Evolutionary conservation across 2,329 filamentous ascomycete genomes (phyloP).

Genomic region (Hypoxylon sp.): DNA sequence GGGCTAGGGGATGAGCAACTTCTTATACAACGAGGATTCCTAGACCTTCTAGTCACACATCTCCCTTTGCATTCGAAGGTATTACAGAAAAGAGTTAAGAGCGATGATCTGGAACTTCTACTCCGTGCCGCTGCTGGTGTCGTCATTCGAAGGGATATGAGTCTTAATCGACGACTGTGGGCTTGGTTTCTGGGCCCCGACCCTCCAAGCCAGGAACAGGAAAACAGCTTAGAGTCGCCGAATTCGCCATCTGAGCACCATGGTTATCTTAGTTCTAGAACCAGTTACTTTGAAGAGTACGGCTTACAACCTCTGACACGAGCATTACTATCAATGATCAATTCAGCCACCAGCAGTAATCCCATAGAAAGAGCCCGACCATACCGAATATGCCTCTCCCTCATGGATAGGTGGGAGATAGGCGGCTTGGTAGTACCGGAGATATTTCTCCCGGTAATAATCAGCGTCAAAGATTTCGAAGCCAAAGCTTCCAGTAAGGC

Average conservation of each 20-base stretch:
- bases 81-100: conserved; percentile 79
- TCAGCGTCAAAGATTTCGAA: conserved; percentile 83
- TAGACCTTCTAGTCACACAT: conserved; percentile 92
- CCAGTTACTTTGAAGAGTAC: conserved; percentile 85
- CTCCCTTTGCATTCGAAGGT: conserved; percentile 86
- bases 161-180: conserved; percentile 94
- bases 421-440: conserved; percentile 89
- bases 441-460: conserved; percentile 87
- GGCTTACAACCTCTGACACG: conserved; percentile 80
- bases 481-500: conserved; percentile 71
- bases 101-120: conserved; percentile 82
- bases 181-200: conserved; percentile 92
- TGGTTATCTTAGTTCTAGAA: conserved; percentile 67
- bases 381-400: conserved; percentile 90
- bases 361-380: conserved; percentile 81
- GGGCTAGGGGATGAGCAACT: conserved; percentile 89
- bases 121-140: conserved; percentile 87
- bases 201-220: conserved; percentile 62
- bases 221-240: conserved; percentile 62
- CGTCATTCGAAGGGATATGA: conserved; percentile 93
- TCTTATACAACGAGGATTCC: conserved; percentile 91
- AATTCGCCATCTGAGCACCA: conserved; percentile 58
- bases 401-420: conserved; percentile 99
- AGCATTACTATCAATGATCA: conserved; percentile 83
- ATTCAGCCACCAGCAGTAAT: conserved; percentile 60